phyloP scores from a whole-genome alignment of 371 early-diverging fungal species.

The Syncephalis plumigaleata region DNA sequence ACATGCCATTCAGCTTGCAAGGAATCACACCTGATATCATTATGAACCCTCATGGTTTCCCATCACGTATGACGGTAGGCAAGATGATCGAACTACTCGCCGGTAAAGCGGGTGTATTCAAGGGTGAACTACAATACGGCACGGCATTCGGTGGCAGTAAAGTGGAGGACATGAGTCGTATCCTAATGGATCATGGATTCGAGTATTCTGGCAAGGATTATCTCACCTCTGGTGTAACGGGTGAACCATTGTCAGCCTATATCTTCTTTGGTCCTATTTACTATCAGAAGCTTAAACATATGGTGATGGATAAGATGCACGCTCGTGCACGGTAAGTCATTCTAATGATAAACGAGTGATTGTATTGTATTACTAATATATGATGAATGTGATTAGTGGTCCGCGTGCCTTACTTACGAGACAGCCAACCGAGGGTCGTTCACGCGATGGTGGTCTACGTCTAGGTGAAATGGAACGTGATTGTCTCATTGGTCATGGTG shows the following conservation, averaged over 20 bases:
- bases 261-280: constrained; percentile 98
- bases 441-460: constrained; percentile 94
- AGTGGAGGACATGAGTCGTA: constrained; percentile 90
- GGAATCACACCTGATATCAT: constrained; percentile 98
- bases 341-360: not conserved
- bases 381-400: constrained; percentile 60
- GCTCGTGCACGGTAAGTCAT: constrained; percentile 78
- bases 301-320: constrained; percentile 99
- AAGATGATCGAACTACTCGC: constrained; percentile 98
- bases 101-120: constrained; percentile 96
- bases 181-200: constrained; percentile 89
- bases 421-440: constrained; percentile 98
- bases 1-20: constrained; percentile 98
- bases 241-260: constrained; percentile 86
- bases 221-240: constrained; percentile 85
- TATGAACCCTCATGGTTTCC: constrained; percentile 99
- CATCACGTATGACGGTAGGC: constrained; percentile 99
- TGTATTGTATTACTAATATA: no score
- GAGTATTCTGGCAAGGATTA: constrained; percentile 99
- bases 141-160: constrained; percentile 95
- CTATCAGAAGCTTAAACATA: constrained; percentile 98
- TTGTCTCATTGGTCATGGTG: constrained; percentile 97
- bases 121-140: constrained; percentile 92
- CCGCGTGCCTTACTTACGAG: constrained; percentile 90
- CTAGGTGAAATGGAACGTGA: constrained; percentile 99